These are phyloP conservation scores for Lantana camara DNA, from an alignment of 257 asterid genomes.

Conservation along the genomic window DNA sequence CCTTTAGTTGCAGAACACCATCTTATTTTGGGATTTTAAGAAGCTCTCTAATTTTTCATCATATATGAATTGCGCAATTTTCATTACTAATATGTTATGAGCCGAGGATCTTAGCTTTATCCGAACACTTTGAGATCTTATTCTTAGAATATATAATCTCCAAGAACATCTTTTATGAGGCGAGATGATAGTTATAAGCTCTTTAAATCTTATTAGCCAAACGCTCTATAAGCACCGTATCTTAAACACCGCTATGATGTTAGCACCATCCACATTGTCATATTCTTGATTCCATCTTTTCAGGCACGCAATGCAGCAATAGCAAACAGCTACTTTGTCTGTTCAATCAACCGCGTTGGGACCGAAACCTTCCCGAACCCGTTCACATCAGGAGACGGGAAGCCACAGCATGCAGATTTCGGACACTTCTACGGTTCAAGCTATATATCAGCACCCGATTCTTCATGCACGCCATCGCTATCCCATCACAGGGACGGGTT, in stretches of 20 bases:
- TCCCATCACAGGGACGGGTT: slow-evolving; percentile 65
- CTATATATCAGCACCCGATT: slow-evolving; percentile 69
- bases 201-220: too few relatives aligned
- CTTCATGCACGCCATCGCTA: slow-evolving; percentile 74
- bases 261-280: background rate
- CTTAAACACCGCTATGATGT: background rate
- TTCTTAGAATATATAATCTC: too few relatives aligned
- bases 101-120: too few relatives aligned
- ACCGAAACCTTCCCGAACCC: slow-evolving; percentile 72
- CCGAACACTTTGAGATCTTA: too few relatives aligned
- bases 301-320: slow-evolving; percentile 88
- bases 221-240: too few relatives aligned
- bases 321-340: slow-evolving; percentile 73
- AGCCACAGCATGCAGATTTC: slow-evolving; percentile 73
- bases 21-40: too few relatives aligned
- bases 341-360: slow-evolving; percentile 77
- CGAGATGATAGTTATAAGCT: too few relatives aligned
- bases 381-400: slow-evolving; percentile 82
- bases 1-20: too few relatives aligned
- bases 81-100: too few relatives aligned
- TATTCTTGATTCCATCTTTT: background rate
- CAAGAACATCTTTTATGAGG: too few relatives aligned
- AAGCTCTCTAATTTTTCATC: too few relatives aligned
- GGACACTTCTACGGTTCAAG: slow-evolving; percentile 84
- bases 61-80: too few relatives aligned